These are phyloP conservation scores for Codiaeum variegatum DNA, from an alignment of 441 rosid species.

Conservation along the genomic window DNA sequence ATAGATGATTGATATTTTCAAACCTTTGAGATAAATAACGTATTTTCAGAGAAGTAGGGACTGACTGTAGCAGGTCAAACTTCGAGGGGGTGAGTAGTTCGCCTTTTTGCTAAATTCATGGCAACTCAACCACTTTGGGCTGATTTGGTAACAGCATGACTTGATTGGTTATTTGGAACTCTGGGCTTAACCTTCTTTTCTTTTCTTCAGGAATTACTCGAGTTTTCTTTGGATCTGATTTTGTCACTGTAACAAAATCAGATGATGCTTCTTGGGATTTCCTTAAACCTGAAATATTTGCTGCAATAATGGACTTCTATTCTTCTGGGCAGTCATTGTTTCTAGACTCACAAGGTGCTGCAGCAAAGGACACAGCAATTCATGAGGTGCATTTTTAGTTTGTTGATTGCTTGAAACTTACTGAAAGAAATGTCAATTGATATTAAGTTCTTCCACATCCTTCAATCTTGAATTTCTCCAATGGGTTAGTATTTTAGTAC, in stretches of 20 bases:
- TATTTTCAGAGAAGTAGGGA: too few relatives aligned
- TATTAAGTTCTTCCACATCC: not conserved
- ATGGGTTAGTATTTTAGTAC: not conserved
- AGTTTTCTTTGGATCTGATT: constrained; percentile 91
- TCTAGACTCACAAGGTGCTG: constrained; percentile 59
- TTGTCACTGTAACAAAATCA: constrained; percentile 85
- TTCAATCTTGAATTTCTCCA: not conserved
- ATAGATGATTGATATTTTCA: too few relatives aligned
- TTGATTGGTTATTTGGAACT: not conserved
- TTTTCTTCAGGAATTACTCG: constrained; percentile 54
- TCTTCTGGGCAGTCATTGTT: constrained; percentile 82
- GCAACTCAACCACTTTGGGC: not conserved
- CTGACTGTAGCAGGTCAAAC: too few relatives aligned
- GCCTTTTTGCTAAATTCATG: not conserved
- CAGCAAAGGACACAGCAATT: constrained; percentile 85
- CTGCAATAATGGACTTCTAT: constrained; percentile 90
- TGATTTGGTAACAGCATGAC: not conserved
- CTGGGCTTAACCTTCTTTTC: constrained; percentile 12
- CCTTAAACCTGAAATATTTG: constrained; percentile 85
- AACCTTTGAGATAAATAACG: too few relatives aligned
- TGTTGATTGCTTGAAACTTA: constrained; percentile 8
- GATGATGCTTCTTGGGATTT: constrained; percentile 83
- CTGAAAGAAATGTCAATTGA: not conserved
- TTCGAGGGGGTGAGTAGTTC: too few relatives aligned
- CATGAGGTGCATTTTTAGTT: constrained; percentile 46